These are phyloP conservation scores for Lotus japonicus DNA, from an alignment of 306 rosid genomes.

Conservation along the genomic window DNA sequence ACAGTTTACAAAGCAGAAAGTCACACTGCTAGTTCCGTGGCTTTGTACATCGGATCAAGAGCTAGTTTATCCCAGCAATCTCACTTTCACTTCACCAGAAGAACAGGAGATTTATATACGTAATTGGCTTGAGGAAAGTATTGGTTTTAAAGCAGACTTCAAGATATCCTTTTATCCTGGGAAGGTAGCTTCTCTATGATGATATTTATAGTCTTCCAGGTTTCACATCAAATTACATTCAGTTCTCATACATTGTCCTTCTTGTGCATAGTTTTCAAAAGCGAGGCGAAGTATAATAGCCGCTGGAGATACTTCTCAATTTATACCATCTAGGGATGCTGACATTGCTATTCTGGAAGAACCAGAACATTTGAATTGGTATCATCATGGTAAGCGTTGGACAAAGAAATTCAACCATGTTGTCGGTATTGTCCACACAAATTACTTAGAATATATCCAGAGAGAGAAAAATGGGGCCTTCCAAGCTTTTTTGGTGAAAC, in stretches of 20 bases:
- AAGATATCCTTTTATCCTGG: conserved; percentile 93
- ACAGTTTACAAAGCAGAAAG: conserved; percentile 61
- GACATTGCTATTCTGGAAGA: conserved; percentile 92
- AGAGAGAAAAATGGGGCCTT: conserved; percentile 91
- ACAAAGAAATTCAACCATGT: conserved; percentile 89
- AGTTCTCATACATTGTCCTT: conserved; percentile 27
- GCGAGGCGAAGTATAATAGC: conserved; percentile 83
- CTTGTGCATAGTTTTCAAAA: conserved; percentile 59
- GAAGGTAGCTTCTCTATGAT: conserved; percentile 45
- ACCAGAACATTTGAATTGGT: conserved; percentile 97
- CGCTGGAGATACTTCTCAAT: conserved; percentile 85
- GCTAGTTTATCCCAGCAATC: conserved; percentile 60
- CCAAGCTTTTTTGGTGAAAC: conserved; percentile 87
- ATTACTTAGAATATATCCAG: conserved; percentile 87
- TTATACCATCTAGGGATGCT: conserved; percentile 78
- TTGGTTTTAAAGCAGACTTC: conserved; percentile 80
- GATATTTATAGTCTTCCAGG: not conserved
- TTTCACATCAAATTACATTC: conserved; percentile 11
- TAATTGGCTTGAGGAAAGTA: conserved; percentile 90
- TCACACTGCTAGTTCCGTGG: conserved; percentile 91
- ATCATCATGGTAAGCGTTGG: conserved; percentile 95
- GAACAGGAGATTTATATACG: conserved; percentile 85
- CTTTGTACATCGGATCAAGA: conserved; percentile 88
- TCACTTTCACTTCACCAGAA: conserved; percentile 77
- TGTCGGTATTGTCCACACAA: conserved; percentile 93